Conservation (phyloP, 345 rosid genomes). For the Melaleuca quinquenervia region DNA sequence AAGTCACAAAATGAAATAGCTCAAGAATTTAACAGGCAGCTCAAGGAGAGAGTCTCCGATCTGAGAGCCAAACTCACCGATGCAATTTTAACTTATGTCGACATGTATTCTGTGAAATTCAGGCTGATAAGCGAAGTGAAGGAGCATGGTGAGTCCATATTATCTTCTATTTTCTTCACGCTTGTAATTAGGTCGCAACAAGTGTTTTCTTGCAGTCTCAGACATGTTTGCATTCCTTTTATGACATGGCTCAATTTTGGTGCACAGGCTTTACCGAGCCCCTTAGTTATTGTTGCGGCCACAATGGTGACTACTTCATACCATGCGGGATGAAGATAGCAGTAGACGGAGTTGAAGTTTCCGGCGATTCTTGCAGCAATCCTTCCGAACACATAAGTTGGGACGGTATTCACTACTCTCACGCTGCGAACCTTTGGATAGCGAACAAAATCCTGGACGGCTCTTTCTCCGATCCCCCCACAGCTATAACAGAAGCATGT, state of each 20-base stretch:
- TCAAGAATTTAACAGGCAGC: conserved; percentile 56
- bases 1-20: conserved; percentile 75
- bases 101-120: conserved; percentile 58
- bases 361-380: conserved; percentile 36
- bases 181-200: neutral
- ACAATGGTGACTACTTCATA: conserved; percentile 23
- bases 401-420: conserved; percentile 48
- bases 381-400: conserved; percentile 32
- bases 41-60: conserved; percentile 41
- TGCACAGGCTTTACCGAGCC: conserved; percentile 31
- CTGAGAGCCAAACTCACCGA: conserved; percentile 45
- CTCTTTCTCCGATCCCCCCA: conserved; percentile 44
- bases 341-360: conserved; percentile 28
- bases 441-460: conserved; percentile 60
- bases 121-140: neutral
- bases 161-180: neutral
- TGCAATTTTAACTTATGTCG: conserved; percentile 65
- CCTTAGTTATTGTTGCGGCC: conserved; percentile 47
- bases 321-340: conserved; percentile 35
- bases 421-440: conserved; percentile 62
- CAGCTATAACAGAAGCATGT: conserved; percentile 55
- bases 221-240: neutral
- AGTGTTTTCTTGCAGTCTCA: neutral
- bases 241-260: neutral
- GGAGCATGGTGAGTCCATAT: neutral